Conservation (phyloP, 805 yeast species). For the Ogataea methanolica region DNA sequence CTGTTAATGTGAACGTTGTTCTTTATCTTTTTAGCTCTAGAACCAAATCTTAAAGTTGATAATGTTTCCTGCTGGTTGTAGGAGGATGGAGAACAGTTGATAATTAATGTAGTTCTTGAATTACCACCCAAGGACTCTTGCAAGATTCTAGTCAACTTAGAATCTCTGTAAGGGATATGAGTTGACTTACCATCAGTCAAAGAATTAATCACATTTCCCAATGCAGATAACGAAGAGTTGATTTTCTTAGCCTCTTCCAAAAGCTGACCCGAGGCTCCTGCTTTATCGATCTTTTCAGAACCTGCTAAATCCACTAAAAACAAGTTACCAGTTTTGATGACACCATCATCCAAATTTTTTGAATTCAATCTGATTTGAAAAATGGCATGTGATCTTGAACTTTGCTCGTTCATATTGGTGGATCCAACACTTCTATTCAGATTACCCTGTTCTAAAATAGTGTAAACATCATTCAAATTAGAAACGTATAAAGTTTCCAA, state of each 20-base stretch:
- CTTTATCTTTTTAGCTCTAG: slow-evolving; percentile 62
- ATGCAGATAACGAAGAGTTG: slow-evolving; percentile 68
- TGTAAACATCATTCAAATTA: slow-evolving; percentile 52
- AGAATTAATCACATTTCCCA: slow-evolving; percentile 78
- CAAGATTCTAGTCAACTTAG: slow-evolving; percentile 70
- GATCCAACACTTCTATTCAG: slow-evolving; percentile 50
- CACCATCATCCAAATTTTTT: slow-evolving; percentile 48
- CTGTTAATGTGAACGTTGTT: slow-evolving; percentile 60
- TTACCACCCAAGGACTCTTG: slow-evolving; percentile 84
- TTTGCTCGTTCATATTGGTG: slow-evolving; percentile 67
- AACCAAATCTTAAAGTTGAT: slow-evolving; percentile 70
- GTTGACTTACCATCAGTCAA: slow-evolving; percentile 64
- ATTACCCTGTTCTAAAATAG: slow-evolving; percentile 56
- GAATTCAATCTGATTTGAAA: slow-evolving; percentile 67
- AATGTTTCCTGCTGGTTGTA: slow-evolving; percentile 59
- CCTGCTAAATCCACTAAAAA: slow-evolving; percentile 85
- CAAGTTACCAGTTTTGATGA: slow-evolving; percentile 56
- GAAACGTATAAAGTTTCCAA: slow-evolving; percentile 58
- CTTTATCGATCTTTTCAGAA: slow-evolving; percentile 71
- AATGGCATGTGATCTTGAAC: slow-evolving; percentile 79
- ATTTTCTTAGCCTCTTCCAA: slow-evolving; percentile 83
- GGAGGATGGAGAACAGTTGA: slow-evolving; percentile 66
- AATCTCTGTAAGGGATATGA: slow-evolving; percentile 73
- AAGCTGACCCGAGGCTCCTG: slow-evolving; percentile 72
- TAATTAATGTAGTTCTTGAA: slow-evolving; percentile 66